Evolutionary conservation across 106 monocot genomes (phyloP), one percentile per base, ranked within the genome.

Genomic region (Vanilla planifolia): DNA sequence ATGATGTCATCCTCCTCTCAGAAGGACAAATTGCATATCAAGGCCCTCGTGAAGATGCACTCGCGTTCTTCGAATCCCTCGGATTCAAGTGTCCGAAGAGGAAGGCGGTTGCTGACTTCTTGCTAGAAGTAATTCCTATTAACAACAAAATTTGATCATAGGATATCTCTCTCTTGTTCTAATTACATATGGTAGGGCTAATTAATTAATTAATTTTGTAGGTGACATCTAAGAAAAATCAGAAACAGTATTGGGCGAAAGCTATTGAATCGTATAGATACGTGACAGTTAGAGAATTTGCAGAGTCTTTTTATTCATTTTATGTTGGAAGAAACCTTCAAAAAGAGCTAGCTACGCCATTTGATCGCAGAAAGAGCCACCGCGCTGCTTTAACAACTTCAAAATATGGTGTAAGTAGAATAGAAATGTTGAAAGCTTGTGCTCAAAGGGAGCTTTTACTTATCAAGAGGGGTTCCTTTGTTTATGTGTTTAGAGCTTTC

Each of bases 201-300:
- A 29, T 53, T 4, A 22, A 40, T 1, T 8, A 53, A 53, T 53
- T 53, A 15, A 22, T n/a, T n/a, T n/a, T n/a, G 21, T 25, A 79
- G 75, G 71, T 80, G n/a, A 76, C 72, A 53, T 81, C 81, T 34
- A 81, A 66, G 42, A 81, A 81, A 65, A 62, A 81, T 32, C 81
- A 76, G 40, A 30, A 63, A 11, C 75, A 81, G 25, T 76, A 81
- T 27, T 81, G 80, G 81, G 33, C 42, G 20, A 40, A 65, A 10
- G 5, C 48, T 33, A 47, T 73, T 16, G 43, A 69, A 28, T 69
- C 76, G 20, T 76, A 81, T 48, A 59, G n/a, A 13, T 62, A 39
- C 23, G 56, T 79, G 26, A 51, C 69, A 3, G 62, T 62, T 6
- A 56, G 55, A 3, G 75, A 80, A 14, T 60, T 60, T 25, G 67